phyloP scores from a whole-genome alignment of 768 basidiomycete genomes.

The Boletus rubropictus region DNA sequence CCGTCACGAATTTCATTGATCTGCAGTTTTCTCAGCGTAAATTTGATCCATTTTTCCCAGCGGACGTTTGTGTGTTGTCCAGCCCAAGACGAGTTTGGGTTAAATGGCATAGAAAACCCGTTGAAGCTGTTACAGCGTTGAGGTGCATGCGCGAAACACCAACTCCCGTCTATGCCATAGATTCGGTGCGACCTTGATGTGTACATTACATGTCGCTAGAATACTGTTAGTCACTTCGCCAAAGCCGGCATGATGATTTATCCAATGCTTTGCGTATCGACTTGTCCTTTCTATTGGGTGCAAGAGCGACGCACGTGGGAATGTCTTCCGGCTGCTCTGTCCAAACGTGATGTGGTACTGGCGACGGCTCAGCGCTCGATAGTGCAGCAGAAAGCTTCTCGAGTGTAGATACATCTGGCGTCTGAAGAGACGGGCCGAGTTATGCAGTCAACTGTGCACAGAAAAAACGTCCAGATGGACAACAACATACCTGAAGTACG shows the following conservation, averaged over 20 bases:
- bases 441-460: too few species aligned
- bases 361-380: constrained; percentile 13
- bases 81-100: constrained; percentile 39
- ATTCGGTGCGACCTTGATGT: background rate
- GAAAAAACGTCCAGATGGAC: background rate
- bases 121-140: constrained; percentile 33
- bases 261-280: constrained; percentile 35
- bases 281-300: constrained; percentile 36
- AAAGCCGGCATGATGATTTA: constrained; percentile 36
- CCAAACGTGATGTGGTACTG: constrained; percentile 34
- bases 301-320: constrained; percentile 40
- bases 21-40: constrained; percentile 31
- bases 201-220: background rate
- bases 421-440: constrained; percentile 17
- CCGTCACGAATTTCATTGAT: constrained; percentile 22
- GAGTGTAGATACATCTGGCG: constrained; percentile 29
- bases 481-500: constrained; percentile 34
- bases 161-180: background rate
- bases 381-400: constrained; percentile 30
- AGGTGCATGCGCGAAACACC: background rate
- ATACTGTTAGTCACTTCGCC: constrained; percentile 21
- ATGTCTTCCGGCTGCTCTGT: constrained; percentile 40
- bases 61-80: constrained; percentile 51
- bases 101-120: constrained; percentile 41
- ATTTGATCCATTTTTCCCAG: constrained; percentile 38